Conservation (phyloP, 352 stramenopile species). For the Globisporangium yorkense region DNA sequence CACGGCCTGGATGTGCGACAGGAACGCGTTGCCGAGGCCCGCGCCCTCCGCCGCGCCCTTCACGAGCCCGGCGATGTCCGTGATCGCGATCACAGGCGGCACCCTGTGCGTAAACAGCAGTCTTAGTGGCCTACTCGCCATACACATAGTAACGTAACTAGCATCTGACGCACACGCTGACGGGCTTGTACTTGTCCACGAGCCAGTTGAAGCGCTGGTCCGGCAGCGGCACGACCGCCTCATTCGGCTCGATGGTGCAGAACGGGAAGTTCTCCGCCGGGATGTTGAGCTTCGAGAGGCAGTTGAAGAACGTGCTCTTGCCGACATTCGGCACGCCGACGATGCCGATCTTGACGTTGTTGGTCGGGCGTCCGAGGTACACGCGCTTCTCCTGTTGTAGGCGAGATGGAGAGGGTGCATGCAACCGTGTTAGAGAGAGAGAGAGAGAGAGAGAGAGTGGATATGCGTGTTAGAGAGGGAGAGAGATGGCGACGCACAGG, state of each 20-base stretch:
- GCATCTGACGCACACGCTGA: slow-evolving; percentile 64
- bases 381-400: slow-evolving; percentile 33
- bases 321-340: slow-evolving; percentile 99
- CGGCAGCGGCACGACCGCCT: slow-evolving; percentile 94
- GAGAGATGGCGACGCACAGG: slow-evolving; percentile 14
- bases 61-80: slow-evolving; percentile 99
- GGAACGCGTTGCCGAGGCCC: slow-evolving; percentile 98
- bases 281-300: slow-evolving; percentile 93
- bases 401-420: neutral
- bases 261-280: slow-evolving; percentile 93
- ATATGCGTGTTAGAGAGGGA: neutral
- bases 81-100: slow-evolving; percentile 97
- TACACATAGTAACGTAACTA: too few species aligned
- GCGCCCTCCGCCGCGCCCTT: slow-evolving; percentile 95
- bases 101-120: slow-evolving; percentile 32
- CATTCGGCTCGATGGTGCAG: slow-evolving; percentile 99
- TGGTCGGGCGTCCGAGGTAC: slow-evolving; percentile 79
- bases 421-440: too few species aligned
- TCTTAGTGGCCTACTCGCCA: too few species aligned
- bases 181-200: slow-evolving; percentile 93
- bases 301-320: slow-evolving; percentile 99
- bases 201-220: slow-evolving; percentile 99
- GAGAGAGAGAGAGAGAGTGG: neutral
- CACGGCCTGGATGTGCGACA: slow-evolving; percentile 98
- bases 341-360: slow-evolving; percentile 98